phyloP scores from a whole-genome alignment of 2,329 filamentous ascomycete genomes.

The Clonostachys chloroleuca region DNA sequence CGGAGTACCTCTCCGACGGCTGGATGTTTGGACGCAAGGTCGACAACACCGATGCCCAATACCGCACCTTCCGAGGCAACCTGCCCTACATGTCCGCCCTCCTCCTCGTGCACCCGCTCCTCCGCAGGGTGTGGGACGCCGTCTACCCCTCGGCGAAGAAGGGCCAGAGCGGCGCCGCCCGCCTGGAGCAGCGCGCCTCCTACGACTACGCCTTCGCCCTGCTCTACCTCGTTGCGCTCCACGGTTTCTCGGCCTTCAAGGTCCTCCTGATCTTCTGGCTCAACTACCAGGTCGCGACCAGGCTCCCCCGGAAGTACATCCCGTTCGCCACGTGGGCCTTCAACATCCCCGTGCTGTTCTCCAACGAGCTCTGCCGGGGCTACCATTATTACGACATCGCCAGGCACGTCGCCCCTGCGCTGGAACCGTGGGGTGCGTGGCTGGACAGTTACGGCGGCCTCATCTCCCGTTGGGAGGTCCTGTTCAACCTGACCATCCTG shows the following conservation, averaged over 20 bases:
- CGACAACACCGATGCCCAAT: conserved; percentile 88
- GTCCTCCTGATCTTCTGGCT: conserved; percentile 73
- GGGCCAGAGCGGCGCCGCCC: conserved; percentile 41
- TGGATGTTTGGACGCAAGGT: conserved; percentile 94
- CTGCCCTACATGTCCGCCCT: conserved; percentile 75
- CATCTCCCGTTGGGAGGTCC: conserved; percentile 89
- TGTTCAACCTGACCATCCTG: conserved; percentile 94
- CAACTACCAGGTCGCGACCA: conserved; percentile 77
- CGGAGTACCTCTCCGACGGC: conserved; percentile 67
- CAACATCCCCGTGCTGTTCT: conserved; percentile 80
- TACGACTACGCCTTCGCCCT: conserved; percentile 84
- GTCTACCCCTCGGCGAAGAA: conserved; percentile 31
- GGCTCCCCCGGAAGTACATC: conserved; percentile 64
- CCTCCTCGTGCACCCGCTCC: conserved; percentile 72
- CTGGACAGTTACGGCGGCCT: conserved; percentile 79
- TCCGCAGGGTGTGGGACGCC: conserved; percentile 68
- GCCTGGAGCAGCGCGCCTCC: conserved; percentile 64
- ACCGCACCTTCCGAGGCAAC: conserved; percentile 79
- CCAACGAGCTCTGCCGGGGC: conserved; percentile 79
- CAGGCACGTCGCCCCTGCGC: conserved; percentile 35
- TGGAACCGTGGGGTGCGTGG: conserved; percentile 61
- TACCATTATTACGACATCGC: conserved; percentile 69
- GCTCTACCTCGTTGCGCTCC: conserved; percentile 72
- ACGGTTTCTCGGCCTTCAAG: conserved; percentile 83
- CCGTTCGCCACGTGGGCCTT: conserved; percentile 83